These are phyloP conservation scores for Beauveria pseudobassiana DNA, from an alignment of 2,329 filamentous ascomycete genomes.

Conservation along the genomic window DNA sequence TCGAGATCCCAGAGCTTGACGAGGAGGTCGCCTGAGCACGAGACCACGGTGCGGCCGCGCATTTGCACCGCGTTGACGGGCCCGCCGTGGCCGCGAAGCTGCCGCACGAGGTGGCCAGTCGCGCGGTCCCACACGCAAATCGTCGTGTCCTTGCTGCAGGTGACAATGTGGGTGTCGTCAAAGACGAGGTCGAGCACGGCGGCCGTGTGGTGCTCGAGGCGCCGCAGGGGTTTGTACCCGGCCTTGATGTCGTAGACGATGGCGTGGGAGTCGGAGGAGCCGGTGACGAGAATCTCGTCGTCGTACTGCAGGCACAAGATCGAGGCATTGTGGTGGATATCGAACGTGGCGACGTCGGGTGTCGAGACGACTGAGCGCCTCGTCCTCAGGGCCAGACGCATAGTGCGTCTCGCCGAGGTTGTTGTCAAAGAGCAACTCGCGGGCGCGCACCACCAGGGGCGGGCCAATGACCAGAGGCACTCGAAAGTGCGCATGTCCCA, in stretches of 20 bases:
- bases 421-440: constrained; percentile 42
- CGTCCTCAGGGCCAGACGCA: constrained; percentile 45
- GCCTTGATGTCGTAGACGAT: constrained; percentile 83
- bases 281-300: constrained; percentile 84
- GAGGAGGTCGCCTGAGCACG: constrained; percentile 85
- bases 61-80: constrained; percentile 96
- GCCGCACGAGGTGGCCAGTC: constrained; percentile 67
- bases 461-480: constrained; percentile 82
- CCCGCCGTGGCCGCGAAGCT: constrained; percentile 76
- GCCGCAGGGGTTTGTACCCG: constrained; percentile 70
- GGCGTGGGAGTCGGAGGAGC: constrained; percentile 85
- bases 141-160: constrained; percentile 90
- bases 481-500: constrained; percentile 90
- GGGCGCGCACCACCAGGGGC: constrained; percentile 51
- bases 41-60: constrained; percentile 85
- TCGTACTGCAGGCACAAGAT: constrained; percentile 96
- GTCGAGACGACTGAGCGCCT: constrained; percentile 35
- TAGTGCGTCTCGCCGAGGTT: constrained; percentile 47
- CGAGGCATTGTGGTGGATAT: constrained; percentile 75
- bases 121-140: constrained; percentile 92
- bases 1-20: constrained; percentile 95
- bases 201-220: constrained; percentile 70
- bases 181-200: constrained; percentile 93
- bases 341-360: constrained; percentile 50
- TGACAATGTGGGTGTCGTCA: constrained; percentile 86